These are phyloP conservation scores for Alternaria hordeiaustralica DNA, from an alignment of 2,329 filamentous ascomycete genomes.

Conservation along the genomic window DNA sequence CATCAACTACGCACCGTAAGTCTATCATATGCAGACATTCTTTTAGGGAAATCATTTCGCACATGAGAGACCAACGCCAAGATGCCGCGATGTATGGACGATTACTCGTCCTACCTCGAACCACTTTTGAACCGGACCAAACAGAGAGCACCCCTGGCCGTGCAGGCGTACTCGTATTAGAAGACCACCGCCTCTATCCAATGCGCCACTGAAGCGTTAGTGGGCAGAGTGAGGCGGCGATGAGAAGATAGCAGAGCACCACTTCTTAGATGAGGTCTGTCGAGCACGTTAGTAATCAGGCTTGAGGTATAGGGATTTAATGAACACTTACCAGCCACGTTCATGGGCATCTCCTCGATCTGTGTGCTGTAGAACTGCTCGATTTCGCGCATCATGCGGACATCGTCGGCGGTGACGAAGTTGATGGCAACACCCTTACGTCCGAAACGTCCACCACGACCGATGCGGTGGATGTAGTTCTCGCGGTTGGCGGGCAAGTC, in stretches of 20 bases:
- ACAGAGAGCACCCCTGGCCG: slow-evolving; percentile 37
- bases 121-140: slow-evolving; percentile 45
- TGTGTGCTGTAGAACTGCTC: slow-evolving; percentile 99
- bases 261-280: slow-evolving; percentile 50
- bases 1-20: slow-evolving; percentile 40
- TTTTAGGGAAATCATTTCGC: slow-evolving; percentile 49
- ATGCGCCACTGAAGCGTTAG: slow-evolving; percentile 33
- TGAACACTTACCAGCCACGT: slow-evolving; percentile 67
- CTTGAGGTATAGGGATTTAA: background rate
- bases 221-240: slow-evolving; percentile 33
- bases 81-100: slow-evolving; percentile 48
- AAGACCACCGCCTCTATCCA: slow-evolving; percentile 35
- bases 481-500: slow-evolving; percentile 98
- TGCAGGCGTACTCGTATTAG: slow-evolving; percentile 44
- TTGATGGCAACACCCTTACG: slow-evolving; percentile 99
- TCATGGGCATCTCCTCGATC: slow-evolving; percentile 99
- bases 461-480: slow-evolving; percentile 99
- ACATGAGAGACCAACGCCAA: slow-evolving; percentile 52
- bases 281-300: slow-evolving; percentile 16
- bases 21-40: slow-evolving; percentile 47
- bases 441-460: slow-evolving; percentile 99
- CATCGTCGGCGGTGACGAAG: slow-evolving; percentile 99
- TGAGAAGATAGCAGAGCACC: slow-evolving; percentile 29
- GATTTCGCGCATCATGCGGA: slow-evolving; percentile 99
- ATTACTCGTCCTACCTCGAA: slow-evolving; percentile 40